A percentile compares a stretch with the other conserved stretches of the same genome.
Conservation (phyloP, 345 rosid species). For the Hibiscus syriacus region DNA sequence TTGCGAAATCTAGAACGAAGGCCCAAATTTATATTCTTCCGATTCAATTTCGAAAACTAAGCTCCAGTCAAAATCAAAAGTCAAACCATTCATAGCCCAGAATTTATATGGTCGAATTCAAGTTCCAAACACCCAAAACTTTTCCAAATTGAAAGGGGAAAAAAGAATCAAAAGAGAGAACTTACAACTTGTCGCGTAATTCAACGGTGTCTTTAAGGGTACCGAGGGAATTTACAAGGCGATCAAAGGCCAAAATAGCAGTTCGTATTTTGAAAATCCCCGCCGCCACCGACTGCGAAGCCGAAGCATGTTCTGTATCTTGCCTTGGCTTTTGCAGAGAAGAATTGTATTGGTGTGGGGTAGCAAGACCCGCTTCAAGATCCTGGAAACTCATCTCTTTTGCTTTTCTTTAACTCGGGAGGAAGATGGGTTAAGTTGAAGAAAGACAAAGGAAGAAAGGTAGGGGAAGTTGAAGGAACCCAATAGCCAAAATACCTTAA, state of each 20-base stretch:
- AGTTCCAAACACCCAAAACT: background rate
- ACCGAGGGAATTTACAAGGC: slow-evolving; percentile 68
- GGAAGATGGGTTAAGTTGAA: background rate
- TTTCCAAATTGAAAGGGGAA: background rate
- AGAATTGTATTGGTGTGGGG: slow-evolving; percentile 14
- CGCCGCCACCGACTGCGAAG: slow-evolving; percentile 66
- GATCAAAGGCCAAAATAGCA: slow-evolving; percentile 55
- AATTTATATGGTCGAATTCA: background rate
- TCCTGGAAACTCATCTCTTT: slow-evolving; percentile 54
- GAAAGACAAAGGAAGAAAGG: background rate
- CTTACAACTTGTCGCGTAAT: slow-evolving; percentile 64
- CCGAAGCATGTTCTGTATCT: slow-evolving; percentile 35
- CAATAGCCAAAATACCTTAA: no score
- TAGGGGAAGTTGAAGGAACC: no score
- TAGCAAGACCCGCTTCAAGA: slow-evolving; percentile 36
- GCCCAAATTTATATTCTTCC: background rate
- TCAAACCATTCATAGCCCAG: background rate
- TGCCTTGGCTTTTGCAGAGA: slow-evolving; percentile 6
- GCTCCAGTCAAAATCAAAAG: background rate
- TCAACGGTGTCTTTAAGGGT: slow-evolving; percentile 68
- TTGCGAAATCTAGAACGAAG: background rate
- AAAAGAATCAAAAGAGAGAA: background rate
- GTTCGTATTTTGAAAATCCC: slow-evolving; percentile 68
- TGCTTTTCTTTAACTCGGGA: background rate
- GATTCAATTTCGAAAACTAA: background rate